These are phyloP conservation scores for Schoenoplectus tabernaemontani DNA, from an alignment of 202 grass and related monocot genomes.

Conservation along the genomic window DNA sequence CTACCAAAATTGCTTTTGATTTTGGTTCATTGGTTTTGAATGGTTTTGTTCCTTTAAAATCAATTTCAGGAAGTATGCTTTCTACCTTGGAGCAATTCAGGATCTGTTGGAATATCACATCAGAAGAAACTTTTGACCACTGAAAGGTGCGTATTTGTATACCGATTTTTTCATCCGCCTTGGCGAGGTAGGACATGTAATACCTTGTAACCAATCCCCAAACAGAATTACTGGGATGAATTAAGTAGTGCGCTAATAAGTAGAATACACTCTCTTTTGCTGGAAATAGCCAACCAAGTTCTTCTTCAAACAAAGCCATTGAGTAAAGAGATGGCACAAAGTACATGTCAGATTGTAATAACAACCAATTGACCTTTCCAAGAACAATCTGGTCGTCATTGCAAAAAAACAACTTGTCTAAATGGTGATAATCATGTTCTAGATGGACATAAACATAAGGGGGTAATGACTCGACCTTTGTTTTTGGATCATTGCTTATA, in stretches of 20 bases:
- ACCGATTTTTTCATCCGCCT: slow-evolving; percentile 38
- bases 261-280: slow-evolving; percentile 44
- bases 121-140: slow-evolving; percentile 28
- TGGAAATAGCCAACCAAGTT: slow-evolving; percentile 47
- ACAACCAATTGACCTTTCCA: slow-evolving; percentile 48
- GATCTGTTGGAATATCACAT: slow-evolving; percentile 43
- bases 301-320: slow-evolving; percentile 29
- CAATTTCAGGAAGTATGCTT: slow-evolving; percentile 34
- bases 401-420: slow-evolving; percentile 42
- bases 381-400: slow-evolving; percentile 47
- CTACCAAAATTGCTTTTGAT: slow-evolving; percentile 36
- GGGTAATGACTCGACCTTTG: slow-evolving; percentile 5
- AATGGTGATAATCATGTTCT: background rate
- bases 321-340: slow-evolving; percentile 44
- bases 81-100: slow-evolving; percentile 39
- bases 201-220: slow-evolving; percentile 46
- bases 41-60: background rate
- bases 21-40: background rate
- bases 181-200: slow-evolving; percentile 41
- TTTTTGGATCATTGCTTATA: background rate
- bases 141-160: slow-evolving; percentile 50
- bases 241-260: slow-evolving; percentile 41
- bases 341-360: slow-evolving; percentile 52
- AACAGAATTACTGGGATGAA: slow-evolving; percentile 51
- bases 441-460: slow-evolving; percentile 48